Base-by-base conservation (phyloP, 176 grass and related monocot species). In the Lolium rigidum region DNA sequence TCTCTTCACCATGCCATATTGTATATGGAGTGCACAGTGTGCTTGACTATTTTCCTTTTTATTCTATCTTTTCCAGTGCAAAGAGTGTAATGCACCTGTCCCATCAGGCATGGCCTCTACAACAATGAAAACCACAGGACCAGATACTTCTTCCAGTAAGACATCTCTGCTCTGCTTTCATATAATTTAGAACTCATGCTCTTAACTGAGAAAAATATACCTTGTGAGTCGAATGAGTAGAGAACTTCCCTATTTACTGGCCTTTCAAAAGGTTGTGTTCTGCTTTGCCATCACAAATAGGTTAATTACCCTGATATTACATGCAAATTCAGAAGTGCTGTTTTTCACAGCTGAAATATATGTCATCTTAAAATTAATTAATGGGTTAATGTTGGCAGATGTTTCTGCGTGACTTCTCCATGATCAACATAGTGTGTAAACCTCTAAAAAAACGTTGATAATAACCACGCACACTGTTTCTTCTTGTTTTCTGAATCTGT, bases 71-170 rank as follows among this genome's bases (percentile, higher is more conserved):
- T 89, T 83, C 12, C 92, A 99, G 97, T 96, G 97, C 70, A 99
- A 99, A 89, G 89, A 96, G 74, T 96, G 97, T 68, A 91, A 85
- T 90, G 90, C 90, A 39, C 86, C 90, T 86, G 82, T 94, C 61
- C 81, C 94, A 80, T 91, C 97, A 77, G 84, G 65, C 52, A 75
- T 84, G 21, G 78, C 93, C 70, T 97, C 95, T 28, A 91, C 87
- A 84, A 73, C 84, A 59, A 86, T 93, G 86, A 90, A 87, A 49
- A 47, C 81, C 46, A 77, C 91, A 58, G 83, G 86, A 55, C 79
- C 92, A 52, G 92, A 92, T 83, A 66, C 79, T 86, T 95, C 90
- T 89, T 91, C 90, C 26, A 90, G 97, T 96, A 96, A 91, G 91
- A 81, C 16, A 76, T 51, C 82, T 47, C 38, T 41, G 6, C 49